Conservation (phyloP, 768 basidiomycete species). For the Russula earlei region DNA sequence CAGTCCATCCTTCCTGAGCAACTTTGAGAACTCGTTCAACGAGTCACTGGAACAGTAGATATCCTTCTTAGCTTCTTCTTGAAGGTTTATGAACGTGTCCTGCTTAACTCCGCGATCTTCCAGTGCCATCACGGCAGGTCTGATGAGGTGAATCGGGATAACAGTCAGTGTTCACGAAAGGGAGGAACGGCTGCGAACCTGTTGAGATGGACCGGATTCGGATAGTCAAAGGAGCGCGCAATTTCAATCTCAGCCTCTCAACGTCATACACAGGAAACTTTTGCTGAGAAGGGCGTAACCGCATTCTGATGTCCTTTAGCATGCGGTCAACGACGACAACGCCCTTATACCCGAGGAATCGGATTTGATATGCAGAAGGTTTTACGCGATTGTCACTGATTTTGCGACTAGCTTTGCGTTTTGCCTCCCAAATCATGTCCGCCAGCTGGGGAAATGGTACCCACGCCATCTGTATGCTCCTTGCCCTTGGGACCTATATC, state of each 20-base stretch:
- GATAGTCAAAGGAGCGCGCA: constrained; percentile 48
- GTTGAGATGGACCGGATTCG: constrained; percentile 48
- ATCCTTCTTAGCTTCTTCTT: constrained; percentile 45
- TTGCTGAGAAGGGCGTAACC: constrained; percentile 62
- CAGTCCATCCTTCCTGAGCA: constrained; percentile 44
- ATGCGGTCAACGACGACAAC: constrained; percentile 56
- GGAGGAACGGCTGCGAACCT: neutral
- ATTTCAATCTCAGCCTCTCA: constrained; percentile 57
- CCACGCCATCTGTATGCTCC: constrained; percentile 37
- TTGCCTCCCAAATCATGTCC: constrained; percentile 46
- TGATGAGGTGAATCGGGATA: constrained; percentile 23
- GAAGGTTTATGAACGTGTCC: constrained; percentile 51
- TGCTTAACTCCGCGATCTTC: constrained; percentile 61
- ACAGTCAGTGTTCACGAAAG: neutral
- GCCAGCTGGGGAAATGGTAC: constrained; percentile 61
- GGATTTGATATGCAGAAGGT: neutral
- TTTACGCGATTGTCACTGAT: neutral
- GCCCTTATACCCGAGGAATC: constrained; percentile 74
- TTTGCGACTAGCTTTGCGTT: constrained; percentile 32
- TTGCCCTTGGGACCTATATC: constrained; percentile 38
- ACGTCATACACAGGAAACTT: constrained; percentile 53
- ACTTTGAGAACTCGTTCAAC: constrained; percentile 35
- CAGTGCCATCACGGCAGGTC: constrained; percentile 67
- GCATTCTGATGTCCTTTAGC: constrained; percentile 57
- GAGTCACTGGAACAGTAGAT: constrained; percentile 54